Evolutionary conservation across 2,329 filamentous ascomycete genomes (phyloP), one percentile per base, ranked within the genome.

Genomic region (Diaporthe ampelina): DNA sequence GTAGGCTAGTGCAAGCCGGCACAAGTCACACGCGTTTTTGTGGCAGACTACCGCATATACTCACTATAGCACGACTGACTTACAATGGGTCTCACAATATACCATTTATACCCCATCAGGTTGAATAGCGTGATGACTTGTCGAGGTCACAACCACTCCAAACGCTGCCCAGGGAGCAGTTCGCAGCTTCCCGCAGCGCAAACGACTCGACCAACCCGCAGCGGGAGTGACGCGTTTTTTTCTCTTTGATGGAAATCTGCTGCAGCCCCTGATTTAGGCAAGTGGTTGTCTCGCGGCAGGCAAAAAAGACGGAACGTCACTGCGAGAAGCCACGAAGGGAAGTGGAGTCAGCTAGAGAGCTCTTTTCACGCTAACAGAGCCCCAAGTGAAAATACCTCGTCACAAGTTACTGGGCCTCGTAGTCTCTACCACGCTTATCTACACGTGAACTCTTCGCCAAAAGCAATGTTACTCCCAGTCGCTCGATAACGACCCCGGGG

Each of bases 221-320:
- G 29, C 24, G 17, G 45, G 32, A 68, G 63, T 68, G 63, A 68
- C 63, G 63, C 63, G 63, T 68, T 68, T 54, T 37, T 37, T 54
- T 21, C 32, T 54, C n/a, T 26, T 37, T 37, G 45, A 52, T 52
- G 63, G 63, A 37, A 52, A 52, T 52, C 29, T 52, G 45, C 63
- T 52, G 45, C 45, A 21, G 21, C 63, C 63, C 63, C 63, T 68
- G 15, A 68, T 54, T 68, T 68, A 8, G 63, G 29, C 32, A 19
- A 32, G 63, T 15, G 48, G 45, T 37, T 29, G 29, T 15, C 29
- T 21, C 26, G 15, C 63, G 63, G 63, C 63, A 68, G 63, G 63
- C 63, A 68, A 68, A 68, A 67, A 67, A 54, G 48, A 68, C 45
- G 63, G 63, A 68, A 68, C 63, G 63, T 68, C 63, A 68, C 63